A percentile compares a stretch with the other conserved stretches of the same genome.
phyloP scores from a whole-genome alignment of 257 asterid species.

The Nemophila menziesii region DNA sequence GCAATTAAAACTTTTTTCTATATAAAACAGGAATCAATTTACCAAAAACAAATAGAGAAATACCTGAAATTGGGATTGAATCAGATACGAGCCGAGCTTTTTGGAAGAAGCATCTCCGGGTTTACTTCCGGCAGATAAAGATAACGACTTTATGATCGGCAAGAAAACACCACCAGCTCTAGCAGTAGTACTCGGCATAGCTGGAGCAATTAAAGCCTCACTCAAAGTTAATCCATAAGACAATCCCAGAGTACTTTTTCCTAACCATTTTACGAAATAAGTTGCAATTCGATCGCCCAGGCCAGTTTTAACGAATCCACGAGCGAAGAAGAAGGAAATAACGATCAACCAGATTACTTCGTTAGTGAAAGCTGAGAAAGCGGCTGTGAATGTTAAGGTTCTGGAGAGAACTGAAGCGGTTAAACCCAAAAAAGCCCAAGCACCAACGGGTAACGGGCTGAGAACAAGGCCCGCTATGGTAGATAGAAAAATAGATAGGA shows the following conservation, averaged over 20 bases:
- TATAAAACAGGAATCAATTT: neutral
- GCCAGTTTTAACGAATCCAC: conserved; percentile 92
- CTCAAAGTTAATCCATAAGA: conserved; percentile 80
- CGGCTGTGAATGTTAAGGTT: conserved; percentile 55
- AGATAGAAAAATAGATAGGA: conserved; percentile 70
- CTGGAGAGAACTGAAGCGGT: conserved; percentile 57
- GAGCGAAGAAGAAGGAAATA: conserved; percentile 82
- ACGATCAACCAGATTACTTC: conserved; percentile 91
- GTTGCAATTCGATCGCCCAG: conserved; percentile 85
- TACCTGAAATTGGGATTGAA: conserved; percentile 92
- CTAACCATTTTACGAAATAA: conserved; percentile 77
- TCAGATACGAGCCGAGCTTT: conserved; percentile 74
- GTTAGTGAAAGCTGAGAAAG: conserved; percentile 79
- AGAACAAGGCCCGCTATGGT: conserved; percentile 84
- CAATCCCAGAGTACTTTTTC: conserved; percentile 86
- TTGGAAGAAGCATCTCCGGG: conserved; percentile 66
- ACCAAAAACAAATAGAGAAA: neutral
- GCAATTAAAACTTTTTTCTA: neutral
- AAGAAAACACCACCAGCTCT: conserved; percentile 93
- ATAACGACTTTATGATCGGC: conserved; percentile 80
- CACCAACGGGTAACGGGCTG: conserved; percentile 88
- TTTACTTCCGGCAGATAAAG: conserved; percentile 73
- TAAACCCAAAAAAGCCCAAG: conserved; percentile 83
- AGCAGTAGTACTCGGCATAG: conserved; percentile 97
- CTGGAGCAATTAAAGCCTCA: conserved; percentile 92